A percentile compares a stretch with the other conserved stretches of the same genome.
Conservation (phyloP, 2,329 filamentous ascomycete species). For the Paraphaeosphaeria sporulosa region DNA sequence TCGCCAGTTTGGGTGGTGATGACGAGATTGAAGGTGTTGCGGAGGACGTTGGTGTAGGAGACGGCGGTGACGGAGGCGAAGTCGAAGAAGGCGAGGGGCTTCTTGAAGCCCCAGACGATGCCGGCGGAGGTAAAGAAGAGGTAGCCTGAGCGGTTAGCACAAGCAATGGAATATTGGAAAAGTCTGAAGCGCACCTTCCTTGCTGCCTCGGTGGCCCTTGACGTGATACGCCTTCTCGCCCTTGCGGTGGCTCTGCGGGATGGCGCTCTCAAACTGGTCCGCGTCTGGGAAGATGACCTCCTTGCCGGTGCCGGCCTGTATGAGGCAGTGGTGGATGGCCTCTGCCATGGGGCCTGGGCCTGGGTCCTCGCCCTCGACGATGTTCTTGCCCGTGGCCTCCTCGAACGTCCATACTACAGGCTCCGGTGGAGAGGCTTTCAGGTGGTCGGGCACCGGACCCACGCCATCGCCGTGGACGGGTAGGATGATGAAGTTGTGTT, state of each 20-base stretch:
- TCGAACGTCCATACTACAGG: slow-evolving; percentile 68
- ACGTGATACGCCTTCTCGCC: slow-evolving; percentile 70
- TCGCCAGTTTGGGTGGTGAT: slow-evolving; percentile 63
- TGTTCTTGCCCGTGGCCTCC: slow-evolving; percentile 58
- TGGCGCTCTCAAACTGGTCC: slow-evolving; percentile 66
- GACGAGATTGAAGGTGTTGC: slow-evolving; percentile 72
- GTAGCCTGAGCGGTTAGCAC: slow-evolving; percentile 58
- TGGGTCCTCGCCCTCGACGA: slow-evolving; percentile 53
- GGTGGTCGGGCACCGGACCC: slow-evolving; percentile 51
- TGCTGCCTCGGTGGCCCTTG: slow-evolving; percentile 69
- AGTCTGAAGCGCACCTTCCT: slow-evolving; percentile 60
- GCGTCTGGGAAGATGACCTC: slow-evolving; percentile 61
- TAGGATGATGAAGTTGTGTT: slow-evolving; percentile 69
- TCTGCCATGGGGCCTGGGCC: slow-evolving; percentile 56
- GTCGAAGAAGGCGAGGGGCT: slow-evolving; percentile 68
- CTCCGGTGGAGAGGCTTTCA: slow-evolving; percentile 53
- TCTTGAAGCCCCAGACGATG: slow-evolving; percentile 71
- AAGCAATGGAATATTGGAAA: neutral
- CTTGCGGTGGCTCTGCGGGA: slow-evolving; percentile 67
- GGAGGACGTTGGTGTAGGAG: slow-evolving; percentile 69
- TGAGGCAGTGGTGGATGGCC: slow-evolving; percentile 45
- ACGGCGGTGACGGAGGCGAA: slow-evolving; percentile 66
- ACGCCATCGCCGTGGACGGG: slow-evolving; percentile 61
- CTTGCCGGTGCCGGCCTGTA: slow-evolving; percentile 57
- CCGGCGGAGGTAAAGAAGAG: slow-evolving; percentile 69